phyloP scores from a whole-genome alignment of 306 rosid genomes.

The Pyrus pyrifolia region DNA sequence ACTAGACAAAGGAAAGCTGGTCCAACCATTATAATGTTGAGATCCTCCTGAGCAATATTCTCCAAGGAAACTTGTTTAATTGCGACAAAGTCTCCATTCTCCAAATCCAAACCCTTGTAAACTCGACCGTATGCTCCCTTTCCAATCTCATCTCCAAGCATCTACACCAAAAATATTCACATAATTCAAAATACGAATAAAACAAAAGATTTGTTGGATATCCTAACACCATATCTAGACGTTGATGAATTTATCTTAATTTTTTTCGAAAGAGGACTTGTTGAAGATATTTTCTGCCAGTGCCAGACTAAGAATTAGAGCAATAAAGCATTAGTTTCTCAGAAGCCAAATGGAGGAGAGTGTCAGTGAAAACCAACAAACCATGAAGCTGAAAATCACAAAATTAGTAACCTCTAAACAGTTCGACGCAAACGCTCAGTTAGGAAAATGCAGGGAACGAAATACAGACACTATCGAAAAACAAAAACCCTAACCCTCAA shows the following conservation, averaged over 20 bases:
- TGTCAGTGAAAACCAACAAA: background rate
- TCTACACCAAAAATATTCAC: slow-evolving; percentile 44
- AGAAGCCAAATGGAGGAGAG: background rate
- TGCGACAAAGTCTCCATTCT: slow-evolving; percentile 97
- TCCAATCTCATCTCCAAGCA: slow-evolving; percentile 99
- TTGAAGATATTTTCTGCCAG: background rate
- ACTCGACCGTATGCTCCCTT: slow-evolving; percentile 99
- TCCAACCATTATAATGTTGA: slow-evolving; percentile 89
- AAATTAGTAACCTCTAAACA: background rate
- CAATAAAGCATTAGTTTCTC: background rate
- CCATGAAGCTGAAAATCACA: background rate
- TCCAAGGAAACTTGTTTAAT: slow-evolving; percentile 99
- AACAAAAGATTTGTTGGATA: background rate
- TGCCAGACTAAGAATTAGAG: background rate
- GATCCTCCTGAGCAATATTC: slow-evolving; percentile 99
- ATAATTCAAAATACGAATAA: slow-evolving; percentile 9
- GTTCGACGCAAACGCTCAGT: background rate
- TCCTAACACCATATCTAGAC: background rate
- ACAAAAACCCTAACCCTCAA: background rate
- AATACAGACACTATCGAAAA: background rate
- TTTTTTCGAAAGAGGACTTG: background rate
- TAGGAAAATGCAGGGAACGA: background rate
- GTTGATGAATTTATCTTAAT: background rate
- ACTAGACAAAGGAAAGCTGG: slow-evolving; percentile 4
- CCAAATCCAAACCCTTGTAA: slow-evolving; percentile 95